Evolutionary conservation across 2,329 filamentous ascomycete species (phyloP).

Genomic region (Magnaporthiopsis incrustans): DNA sequence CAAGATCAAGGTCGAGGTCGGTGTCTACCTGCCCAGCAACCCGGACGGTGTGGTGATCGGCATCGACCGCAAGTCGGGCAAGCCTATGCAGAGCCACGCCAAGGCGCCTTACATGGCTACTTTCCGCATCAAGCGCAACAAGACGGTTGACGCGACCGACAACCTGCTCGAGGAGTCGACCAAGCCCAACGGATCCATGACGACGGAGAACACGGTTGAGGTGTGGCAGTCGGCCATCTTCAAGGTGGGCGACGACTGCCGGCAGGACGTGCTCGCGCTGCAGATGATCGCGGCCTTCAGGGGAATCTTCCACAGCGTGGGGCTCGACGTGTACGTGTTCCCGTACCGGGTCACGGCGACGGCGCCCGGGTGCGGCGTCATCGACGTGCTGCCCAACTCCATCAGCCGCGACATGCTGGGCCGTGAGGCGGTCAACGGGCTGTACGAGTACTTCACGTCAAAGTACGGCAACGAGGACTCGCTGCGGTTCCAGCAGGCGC

Average conservation of each 20-base stretch:
- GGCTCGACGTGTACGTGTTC: slow-evolving; percentile 93
- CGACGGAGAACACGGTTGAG: slow-evolving; percentile 59
- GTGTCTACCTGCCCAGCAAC: slow-evolving; percentile 94
- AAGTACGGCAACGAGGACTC: slow-evolving; percentile 97
- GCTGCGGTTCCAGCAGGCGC: slow-evolving; percentile 86
- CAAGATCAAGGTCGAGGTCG: slow-evolving; percentile 94
- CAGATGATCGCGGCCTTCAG: slow-evolving; percentile 98
- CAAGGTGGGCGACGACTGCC: slow-evolving; percentile 98
- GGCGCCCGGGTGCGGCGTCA: slow-evolving; percentile 93
- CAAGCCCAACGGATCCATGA: slow-evolving; percentile 22
- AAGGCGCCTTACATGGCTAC: slow-evolving; percentile 99
- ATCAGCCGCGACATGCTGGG: slow-evolving; percentile 98
- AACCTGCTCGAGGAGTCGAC: slow-evolving; percentile 41
- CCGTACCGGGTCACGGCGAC: slow-evolving; percentile 97
- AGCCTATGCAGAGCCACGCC: slow-evolving; percentile 93
- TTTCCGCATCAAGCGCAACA: slow-evolving; percentile 87
- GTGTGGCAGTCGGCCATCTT: slow-evolving; percentile 99
- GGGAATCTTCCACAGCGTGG: slow-evolving; percentile 91
- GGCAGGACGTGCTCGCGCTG: slow-evolving; percentile 90
- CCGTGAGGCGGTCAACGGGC: slow-evolving; percentile 91
- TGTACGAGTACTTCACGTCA: slow-evolving; percentile 96
- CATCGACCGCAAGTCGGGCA: slow-evolving; percentile 95
- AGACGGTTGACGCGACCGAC: slow-evolving; percentile 44
- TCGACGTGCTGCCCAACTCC: slow-evolving; percentile 94
- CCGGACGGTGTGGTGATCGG: slow-evolving; percentile 95